Evolutionary conservation across 75 land plant species (phyloP).

Genomic region (Ceratopteris richardii): DNA sequence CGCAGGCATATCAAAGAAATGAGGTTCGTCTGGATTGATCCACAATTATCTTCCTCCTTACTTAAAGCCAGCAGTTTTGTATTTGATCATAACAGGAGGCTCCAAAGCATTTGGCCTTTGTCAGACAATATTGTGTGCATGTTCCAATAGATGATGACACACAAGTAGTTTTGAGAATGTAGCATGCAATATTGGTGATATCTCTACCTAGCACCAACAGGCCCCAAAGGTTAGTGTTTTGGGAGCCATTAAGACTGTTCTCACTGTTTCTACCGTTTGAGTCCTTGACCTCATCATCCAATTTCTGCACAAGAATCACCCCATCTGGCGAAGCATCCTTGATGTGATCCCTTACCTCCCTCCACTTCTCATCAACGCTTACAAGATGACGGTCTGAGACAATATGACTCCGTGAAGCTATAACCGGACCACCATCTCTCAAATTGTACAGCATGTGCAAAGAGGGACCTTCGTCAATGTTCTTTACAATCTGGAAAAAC

Average conservation of each 20-base stretch:
- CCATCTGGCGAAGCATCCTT: constrained; percentile 22
- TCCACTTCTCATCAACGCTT: constrained; percentile 1
- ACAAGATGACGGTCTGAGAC: not conserved
- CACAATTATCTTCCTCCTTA: too few relatives aligned
- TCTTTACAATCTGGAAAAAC: constrained; percentile 33
- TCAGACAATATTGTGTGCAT: constrained; percentile 58
- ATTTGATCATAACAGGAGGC: constrained; percentile 32
- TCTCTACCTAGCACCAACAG: constrained; percentile 53
- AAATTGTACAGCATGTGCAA: constrained; percentile 23
- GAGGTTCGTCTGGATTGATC: too few relatives aligned
- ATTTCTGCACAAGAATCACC: constrained; percentile 13
- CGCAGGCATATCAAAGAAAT: too few relatives aligned
- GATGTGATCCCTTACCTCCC: constrained; percentile 13
- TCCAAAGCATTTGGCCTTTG: constrained; percentile 46
- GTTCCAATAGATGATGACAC: constrained; percentile 28
- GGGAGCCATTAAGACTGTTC: not conserved
- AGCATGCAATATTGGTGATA: constrained; percentile 33
- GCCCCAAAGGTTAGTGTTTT: constrained; percentile 41
- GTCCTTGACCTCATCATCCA: constrained; percentile 7
- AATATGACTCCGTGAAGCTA: constrained; percentile 10
- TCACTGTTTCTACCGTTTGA: too few relatives aligned
- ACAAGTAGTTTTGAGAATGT: constrained; percentile 48
- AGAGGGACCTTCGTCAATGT: constrained; percentile 27
- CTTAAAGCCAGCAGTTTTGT: constrained; percentile 22
- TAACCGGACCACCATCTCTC: not conserved